These are phyloP conservation scores for Anacardium occidentale DNA, from an alignment of 345 rosid genomes.

Conservation along the genomic window DNA sequence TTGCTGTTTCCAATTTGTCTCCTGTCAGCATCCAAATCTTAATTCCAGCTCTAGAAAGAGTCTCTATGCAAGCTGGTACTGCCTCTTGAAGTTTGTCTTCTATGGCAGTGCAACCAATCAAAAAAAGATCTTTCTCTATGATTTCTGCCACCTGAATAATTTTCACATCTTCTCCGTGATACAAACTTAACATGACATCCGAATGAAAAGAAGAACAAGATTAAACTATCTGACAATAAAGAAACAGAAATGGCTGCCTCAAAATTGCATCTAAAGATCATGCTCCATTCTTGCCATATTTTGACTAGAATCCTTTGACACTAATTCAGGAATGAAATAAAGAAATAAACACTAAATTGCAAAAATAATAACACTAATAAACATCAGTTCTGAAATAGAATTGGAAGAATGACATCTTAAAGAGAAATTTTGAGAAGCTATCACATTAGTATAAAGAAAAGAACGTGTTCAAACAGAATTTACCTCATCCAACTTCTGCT, in stretches of 20 bases:
- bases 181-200: conserved; percentile 13
- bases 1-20: conserved; percentile 99
- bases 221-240: neutral
- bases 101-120: conserved; percentile 96
- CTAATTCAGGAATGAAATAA: neutral
- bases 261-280: conserved; percentile 6
- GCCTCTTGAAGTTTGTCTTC: conserved; percentile 99
- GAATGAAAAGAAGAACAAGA: neutral
- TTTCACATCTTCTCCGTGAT: conserved; percentile 18
- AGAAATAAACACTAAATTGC: neutral
- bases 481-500: conserved; percentile 98
- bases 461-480: conserved; percentile 11
- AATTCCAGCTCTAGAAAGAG: conserved; percentile 97
- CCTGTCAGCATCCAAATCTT: conserved; percentile 99
- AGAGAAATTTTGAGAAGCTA: neutral
- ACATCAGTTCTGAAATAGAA: neutral
- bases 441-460: conserved; percentile 1
- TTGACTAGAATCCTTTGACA: neutral
- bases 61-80: conserved; percentile 92
- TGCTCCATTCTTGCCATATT: conserved; percentile 4
- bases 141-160: conserved; percentile 85
- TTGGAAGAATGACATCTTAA: neutral
- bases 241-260: conserved; percentile 5
- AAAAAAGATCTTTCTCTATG: conserved; percentile 82
- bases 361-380: neutral